Percentiles rank a stretch among this genome's conserved stretches.
These are phyloP conservation scores for Claviceps sp. DNA, from an alignment of 2,329 filamentous ascomycete genomes.

Conservation along the genomic window DNA sequence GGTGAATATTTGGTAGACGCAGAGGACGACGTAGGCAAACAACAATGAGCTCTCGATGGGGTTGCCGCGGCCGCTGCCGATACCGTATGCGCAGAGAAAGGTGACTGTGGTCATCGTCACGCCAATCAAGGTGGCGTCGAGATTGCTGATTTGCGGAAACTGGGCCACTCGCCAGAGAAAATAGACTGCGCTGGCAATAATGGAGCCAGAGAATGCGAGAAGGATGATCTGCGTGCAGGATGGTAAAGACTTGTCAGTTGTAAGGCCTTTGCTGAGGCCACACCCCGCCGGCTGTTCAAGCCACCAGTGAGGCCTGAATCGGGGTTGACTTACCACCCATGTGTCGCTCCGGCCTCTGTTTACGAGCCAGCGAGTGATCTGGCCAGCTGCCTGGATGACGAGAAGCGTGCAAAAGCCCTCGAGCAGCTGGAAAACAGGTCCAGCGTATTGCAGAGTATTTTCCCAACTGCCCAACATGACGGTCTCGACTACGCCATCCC, in stretches of 20 bases:
- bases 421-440: conserved; percentile 82
- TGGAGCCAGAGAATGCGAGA: conserved; percentile 73
- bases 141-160: conserved; percentile 84
- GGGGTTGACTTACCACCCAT: conserved; percentile 66
- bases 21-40: conserved; percentile 95
- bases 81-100: conserved; percentile 87
- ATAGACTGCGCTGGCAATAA: conserved; percentile 88
- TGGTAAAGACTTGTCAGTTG: too few relatives aligned
- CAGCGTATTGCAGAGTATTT: conserved; percentile 75
- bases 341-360: conserved; percentile 87
- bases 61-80: conserved; percentile 85
- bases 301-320: too few relatives aligned
- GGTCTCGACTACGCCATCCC: conserved; percentile 66
- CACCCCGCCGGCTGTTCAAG: too few relatives aligned
- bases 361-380: conserved; percentile 89
- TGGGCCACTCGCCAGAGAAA: conserved; percentile 91
- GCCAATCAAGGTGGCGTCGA: conserved; percentile 85
- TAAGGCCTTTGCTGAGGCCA: too few relatives aligned
- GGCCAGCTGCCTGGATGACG: conserved; percentile 88
- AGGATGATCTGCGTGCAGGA: conserved; percentile 55
- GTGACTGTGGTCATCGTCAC: conserved; percentile 84
- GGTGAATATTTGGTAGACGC: conserved; percentile 98
- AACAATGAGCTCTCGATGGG: conserved; percentile 89
- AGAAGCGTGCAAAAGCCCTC: conserved; percentile 95
- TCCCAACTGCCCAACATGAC: conserved; percentile 80